Percentiles rank a stretch among this genome's conserved stretches.
Evolutionary conservation across 768 basidiomycete genomes (phyloP).

Genomic region (Lanmaoa pseudosensibilis): DNA sequence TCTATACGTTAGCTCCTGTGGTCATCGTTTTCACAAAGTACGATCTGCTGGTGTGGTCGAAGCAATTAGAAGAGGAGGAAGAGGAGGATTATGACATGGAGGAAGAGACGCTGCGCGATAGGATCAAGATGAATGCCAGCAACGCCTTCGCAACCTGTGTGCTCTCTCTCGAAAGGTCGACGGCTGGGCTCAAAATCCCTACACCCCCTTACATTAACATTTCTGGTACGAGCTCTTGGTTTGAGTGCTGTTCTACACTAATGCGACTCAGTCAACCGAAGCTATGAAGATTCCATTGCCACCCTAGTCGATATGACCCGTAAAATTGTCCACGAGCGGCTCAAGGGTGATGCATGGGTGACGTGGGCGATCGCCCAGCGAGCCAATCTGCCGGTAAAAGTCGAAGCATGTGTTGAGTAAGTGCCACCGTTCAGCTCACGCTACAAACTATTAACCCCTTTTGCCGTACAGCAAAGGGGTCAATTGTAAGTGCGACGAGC

Average conservation of each 20-base stretch:
- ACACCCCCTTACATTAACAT: background rate
- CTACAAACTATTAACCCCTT: background rate
- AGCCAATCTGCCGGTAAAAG: slow-evolving; percentile 3
- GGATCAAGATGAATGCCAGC: background rate
- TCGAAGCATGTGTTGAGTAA: slow-evolving; percentile 8
- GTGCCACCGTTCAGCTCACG: background rate
- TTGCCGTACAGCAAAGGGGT: slow-evolving; percentile 4
- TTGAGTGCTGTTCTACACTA: background rate
- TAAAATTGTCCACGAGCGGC: background rate
- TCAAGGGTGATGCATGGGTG: slow-evolving; percentile 11
- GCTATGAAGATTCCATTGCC: background rate
- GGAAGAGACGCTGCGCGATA: background rate
- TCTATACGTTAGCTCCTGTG: background rate
- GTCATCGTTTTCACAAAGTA: slow-evolving; percentile 11
- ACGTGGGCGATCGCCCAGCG: slow-evolving; percentile 6
- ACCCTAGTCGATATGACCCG: background rate
- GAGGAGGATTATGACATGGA: background rate
- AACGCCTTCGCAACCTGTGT: background rate
- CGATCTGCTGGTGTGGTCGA: slow-evolving; percentile 2
- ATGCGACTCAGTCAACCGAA: background rate
- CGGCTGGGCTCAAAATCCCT: background rate
- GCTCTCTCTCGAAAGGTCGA: background rate
- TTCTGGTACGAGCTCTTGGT: background rate
- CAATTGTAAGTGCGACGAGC: background rate
- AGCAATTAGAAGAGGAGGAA: background rate